Evolutionary conservation across 1,139 yeast species (phyloP).

Genomic region (Candida sp.): DNA sequence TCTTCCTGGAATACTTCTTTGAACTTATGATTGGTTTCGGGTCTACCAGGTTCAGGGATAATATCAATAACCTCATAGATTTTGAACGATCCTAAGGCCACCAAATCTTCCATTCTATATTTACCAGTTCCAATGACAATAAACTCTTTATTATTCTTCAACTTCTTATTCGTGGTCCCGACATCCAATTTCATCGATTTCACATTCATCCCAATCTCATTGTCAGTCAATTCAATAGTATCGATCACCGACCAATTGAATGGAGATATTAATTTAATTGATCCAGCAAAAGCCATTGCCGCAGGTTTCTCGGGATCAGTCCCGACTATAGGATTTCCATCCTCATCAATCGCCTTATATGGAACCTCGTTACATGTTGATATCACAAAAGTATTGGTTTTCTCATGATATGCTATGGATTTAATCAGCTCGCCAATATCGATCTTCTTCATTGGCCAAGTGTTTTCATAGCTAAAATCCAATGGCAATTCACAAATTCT

Average conservation of each 20-base stretch:
- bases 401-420: slow-evolving; percentile 69
- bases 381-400: slow-evolving; percentile 60
- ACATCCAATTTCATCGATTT: slow-evolving; percentile 58
- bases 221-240: slow-evolving; percentile 57
- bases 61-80: slow-evolving; percentile 76
- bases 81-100: slow-evolving; percentile 77
- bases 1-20: slow-evolving; percentile 75
- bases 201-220: slow-evolving; percentile 63
- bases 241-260: slow-evolving; percentile 77
- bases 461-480: slow-evolving; percentile 56
- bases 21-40: slow-evolving; percentile 79
- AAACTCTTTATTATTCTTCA: slow-evolving; percentile 62
- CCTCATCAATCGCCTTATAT: slow-evolving; percentile 73
- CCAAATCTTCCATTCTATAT: slow-evolving; percentile 77
- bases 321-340: slow-evolving; percentile 63
- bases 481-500: slow-evolving; percentile 61
- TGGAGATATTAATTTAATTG: slow-evolving; percentile 68
- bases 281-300: slow-evolving; percentile 57
- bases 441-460: slow-evolving; percentile 57
- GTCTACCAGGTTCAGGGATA: slow-evolving; percentile 87
- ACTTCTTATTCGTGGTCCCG: slow-evolving; percentile 43
- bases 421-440: slow-evolving; percentile 63
- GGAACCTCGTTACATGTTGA: slow-evolving; percentile 62
- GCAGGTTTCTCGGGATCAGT: slow-evolving; percentile 43
- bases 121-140: slow-evolving; percentile 78